Evolutionary conservation across 805 yeast genomes (phyloP).

Genomic region (Blastobotrys muscicola): DNA sequence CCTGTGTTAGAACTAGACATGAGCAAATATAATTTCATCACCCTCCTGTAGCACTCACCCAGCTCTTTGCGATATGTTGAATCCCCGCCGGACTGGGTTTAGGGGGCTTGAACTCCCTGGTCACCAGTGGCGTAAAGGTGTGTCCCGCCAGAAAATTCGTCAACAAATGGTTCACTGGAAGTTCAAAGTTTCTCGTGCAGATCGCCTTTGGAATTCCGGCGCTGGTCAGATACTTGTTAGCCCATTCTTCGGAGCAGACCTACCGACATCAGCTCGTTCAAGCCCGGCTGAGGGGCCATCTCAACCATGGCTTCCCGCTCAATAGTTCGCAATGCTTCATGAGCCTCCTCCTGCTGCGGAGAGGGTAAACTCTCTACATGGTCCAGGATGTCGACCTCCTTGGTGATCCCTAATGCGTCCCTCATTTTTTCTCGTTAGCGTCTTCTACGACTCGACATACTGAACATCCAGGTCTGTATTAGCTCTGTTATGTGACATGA

Average conservation of each 20-base stretch:
- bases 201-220: conserved; percentile 40
- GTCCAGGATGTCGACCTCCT: conserved; percentile 42
- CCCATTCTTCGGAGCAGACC: neutral
- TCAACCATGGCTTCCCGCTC: conserved; percentile 54
- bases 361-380: conserved; percentile 38
- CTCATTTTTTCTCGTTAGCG: conserved; percentile 41
- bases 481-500: neutral
- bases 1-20: conserved; percentile 6
- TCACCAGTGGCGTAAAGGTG: conserved; percentile 41
- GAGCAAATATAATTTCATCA: neutral
- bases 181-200: conserved; percentile 49
- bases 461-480: conserved; percentile 38
- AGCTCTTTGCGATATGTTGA: conserved; percentile 41
- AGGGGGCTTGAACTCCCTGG: conserved; percentile 57
- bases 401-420: conserved; percentile 41
- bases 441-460: conserved; percentile 13
- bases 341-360: conserved; percentile 35
- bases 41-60: conserved; percentile 27
- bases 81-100: conserved; percentile 62
- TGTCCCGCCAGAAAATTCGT: conserved; percentile 34
- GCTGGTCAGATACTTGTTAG: conserved; percentile 18
- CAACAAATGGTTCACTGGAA: conserved; percentile 47
- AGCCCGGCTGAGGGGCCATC: conserved; percentile 42
- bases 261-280: conserved; percentile 33
- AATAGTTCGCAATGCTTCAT: conserved; percentile 38